Conservation (phyloP, 75 land plant species). For the Sequoia sempervirens region DNA sequence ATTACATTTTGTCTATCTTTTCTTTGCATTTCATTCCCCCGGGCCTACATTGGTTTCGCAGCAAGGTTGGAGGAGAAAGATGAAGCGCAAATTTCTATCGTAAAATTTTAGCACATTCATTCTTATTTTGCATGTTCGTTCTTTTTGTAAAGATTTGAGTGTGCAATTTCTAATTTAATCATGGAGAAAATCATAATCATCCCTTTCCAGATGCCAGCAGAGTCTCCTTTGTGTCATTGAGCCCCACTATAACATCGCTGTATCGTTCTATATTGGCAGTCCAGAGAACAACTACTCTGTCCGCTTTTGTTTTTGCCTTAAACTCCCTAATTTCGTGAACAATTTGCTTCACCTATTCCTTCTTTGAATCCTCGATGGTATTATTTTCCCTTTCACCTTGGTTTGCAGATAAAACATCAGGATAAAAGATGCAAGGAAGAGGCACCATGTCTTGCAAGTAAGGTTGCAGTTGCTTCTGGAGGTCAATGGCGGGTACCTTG, state of each 20-base stretch:
- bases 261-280: constrained; percentile 93
- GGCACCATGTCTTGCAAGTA: constrained; percentile 89
- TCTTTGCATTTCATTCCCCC: too few species aligned
- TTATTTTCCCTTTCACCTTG: constrained; percentile 82
- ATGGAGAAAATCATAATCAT: constrained; percentile 18
- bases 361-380: constrained; percentile 82
- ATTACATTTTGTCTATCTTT: too few species aligned
- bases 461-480: constrained; percentile 88
- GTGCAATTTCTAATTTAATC: too few species aligned
- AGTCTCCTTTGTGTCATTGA: constrained; percentile 89
- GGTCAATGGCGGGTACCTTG: constrained; percentile 81
- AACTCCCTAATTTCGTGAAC: constrained; percentile 87
- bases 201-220: constrained; percentile 58
- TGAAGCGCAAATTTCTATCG: too few species aligned
- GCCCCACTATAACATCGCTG: constrained; percentile 79
- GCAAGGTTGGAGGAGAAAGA: too few species aligned
- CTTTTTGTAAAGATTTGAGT: too few species aligned
- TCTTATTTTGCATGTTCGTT: too few species aligned
- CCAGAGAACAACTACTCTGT: constrained; percentile 87
- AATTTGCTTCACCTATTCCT: constrained; percentile 70
- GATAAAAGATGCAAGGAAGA: constrained; percentile 84
- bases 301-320: constrained; percentile 71
- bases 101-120: too few species aligned
- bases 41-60: too few species aligned
- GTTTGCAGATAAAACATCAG: constrained; percentile 89